Base-by-base conservation (phyloP, 805 yeast species). In the Nakazawaea ishiwadae region DNA sequence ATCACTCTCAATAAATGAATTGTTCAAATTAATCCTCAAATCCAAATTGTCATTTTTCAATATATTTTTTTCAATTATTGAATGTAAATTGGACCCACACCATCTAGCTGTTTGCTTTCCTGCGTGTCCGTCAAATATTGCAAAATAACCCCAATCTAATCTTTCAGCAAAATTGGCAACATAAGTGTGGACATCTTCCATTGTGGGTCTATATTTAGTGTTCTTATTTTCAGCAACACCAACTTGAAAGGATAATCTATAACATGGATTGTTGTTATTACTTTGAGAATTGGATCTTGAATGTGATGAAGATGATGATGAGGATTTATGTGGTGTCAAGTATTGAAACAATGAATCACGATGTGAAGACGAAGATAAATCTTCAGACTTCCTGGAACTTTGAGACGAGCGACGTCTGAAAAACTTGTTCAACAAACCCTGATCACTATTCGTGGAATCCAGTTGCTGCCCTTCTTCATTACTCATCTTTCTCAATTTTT, bases 151-250 rank as follows among this genome's bases (percentile, higher is more conserved):
- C 84, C 96, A 84, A 58, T 89, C 96, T 23, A 84, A 66, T 44
- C 88, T 61, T 51, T 87, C 95, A n/a, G 90, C 93, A 66, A 85
- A 90, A 65, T 90, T 89, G 50, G 93, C 89, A 30, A 89, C 88
- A 53, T 84, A 87, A 0, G 95, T 85, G 59, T 91, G 98, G 6
- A 91, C 93, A 59, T 91, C 99, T 58, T 91, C 99, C 99, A 91
- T 91, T 21, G 89, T 78, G 39, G 84, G 78, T 44, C 99, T 71
- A 58, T 79, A 90, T 48, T 83, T 77, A 11, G 77, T 62, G 60
- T 93, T 93, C 48, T 81, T 79, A 60, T 88, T 90, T 51, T 89
- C 96, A n/a, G 95, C 78, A 7, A 91, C 95, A 4, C 97, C 97
- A 12, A 89, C 96, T 35, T 69, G 67, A 60, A 87, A 91, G 2